Conservation (phyloP, 2,329 filamentous ascomycete species). For the Coniella lustricola region DNA sequence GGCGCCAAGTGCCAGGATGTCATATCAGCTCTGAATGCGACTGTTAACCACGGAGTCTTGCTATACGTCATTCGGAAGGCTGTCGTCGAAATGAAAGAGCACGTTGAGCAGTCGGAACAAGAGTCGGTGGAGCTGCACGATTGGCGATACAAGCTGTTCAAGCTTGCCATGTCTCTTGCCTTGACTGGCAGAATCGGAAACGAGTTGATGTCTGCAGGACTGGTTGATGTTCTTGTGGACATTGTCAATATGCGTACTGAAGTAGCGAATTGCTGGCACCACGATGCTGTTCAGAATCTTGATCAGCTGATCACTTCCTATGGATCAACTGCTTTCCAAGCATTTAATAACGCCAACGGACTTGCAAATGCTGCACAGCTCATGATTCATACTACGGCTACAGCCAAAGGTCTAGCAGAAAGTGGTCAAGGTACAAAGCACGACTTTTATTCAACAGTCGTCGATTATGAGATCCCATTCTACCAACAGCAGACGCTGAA, state of each 20-base stretch:
- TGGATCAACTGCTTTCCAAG: conserved; percentile 68
- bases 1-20: conserved; percentile 74
- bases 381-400: conserved; percentile 69
- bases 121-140: conserved; percentile 67
- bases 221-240: conserved; percentile 86
- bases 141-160: conserved; percentile 86
- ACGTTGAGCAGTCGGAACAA: conserved; percentile 48
- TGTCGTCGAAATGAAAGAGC: conserved; percentile 68
- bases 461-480: conserved; percentile 91
- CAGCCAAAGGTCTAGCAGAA: conserved; percentile 59
- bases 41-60: conserved; percentile 91
- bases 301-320: conserved; percentile 83
- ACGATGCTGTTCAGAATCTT: conserved; percentile 77
- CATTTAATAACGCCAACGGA: conserved; percentile 73
- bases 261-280: conserved; percentile 76
- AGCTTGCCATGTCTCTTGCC: conserved; percentile 75
- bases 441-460: conserved; percentile 66
- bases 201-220: conserved; percentile 79
- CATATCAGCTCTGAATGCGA: conserved; percentile 83
- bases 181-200: conserved; percentile 67
- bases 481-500: conserved; percentile 90
- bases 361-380: conserved; percentile 87
- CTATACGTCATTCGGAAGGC: conserved; percentile 90
- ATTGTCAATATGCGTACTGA: conserved; percentile 75
- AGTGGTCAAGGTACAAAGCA: conserved; percentile 64